Evolutionary conservation across 1,139 yeast species (phyloP).

Genomic region (Geotrichum macrosporum): DNA sequence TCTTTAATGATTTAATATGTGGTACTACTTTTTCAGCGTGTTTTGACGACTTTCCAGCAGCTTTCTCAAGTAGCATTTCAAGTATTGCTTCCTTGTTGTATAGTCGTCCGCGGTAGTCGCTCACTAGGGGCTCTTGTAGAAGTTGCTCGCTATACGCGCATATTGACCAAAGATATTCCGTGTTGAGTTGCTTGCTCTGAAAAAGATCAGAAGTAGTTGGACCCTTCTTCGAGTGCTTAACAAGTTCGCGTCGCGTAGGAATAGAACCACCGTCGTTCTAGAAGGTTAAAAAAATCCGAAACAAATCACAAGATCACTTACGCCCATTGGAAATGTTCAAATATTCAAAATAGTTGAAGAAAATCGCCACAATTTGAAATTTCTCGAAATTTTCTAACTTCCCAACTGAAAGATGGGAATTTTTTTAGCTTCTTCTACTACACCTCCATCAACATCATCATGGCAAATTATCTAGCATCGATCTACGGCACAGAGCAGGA

Average conservation of each 20-base stretch:
- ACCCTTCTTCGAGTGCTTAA: conserved; percentile 28
- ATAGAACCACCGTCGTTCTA: conserved; percentile 53
- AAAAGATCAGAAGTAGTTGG: conserved; percentile 30
- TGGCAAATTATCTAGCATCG: conserved; percentile 40
- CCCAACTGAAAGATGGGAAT: too few relatives aligned
- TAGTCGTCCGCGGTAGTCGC: conserved; percentile 68
- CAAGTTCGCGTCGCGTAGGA: conserved; percentile 46
- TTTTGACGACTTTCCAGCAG: conserved; percentile 33
- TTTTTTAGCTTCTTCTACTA: conserved; percentile 3
- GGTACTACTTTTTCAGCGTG: conserved; percentile 16
- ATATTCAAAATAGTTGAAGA: background rate
- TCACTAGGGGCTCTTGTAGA: conserved; percentile 52
- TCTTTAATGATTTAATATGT: conserved; percentile 28
- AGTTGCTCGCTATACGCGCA: conserved; percentile 45
- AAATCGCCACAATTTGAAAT: background rate
- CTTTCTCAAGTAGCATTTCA: conserved; percentile 48
- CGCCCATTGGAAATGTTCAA: conserved; percentile 13
- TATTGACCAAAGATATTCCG: conserved; percentile 40
- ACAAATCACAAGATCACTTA: background rate
- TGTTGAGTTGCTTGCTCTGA: conserved; percentile 30
- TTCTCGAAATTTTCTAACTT: too few relatives aligned
- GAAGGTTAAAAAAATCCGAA: background rate
- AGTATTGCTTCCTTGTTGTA: conserved; percentile 65
- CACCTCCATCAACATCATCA: conserved; percentile 16
- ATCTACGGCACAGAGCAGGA: conserved; percentile 45